Evolutionary conservation across 345 rosid genomes (phyloP), one percentile per base, ranked within the genome.

Genomic region (Hibiscus mutabilis): DNA sequence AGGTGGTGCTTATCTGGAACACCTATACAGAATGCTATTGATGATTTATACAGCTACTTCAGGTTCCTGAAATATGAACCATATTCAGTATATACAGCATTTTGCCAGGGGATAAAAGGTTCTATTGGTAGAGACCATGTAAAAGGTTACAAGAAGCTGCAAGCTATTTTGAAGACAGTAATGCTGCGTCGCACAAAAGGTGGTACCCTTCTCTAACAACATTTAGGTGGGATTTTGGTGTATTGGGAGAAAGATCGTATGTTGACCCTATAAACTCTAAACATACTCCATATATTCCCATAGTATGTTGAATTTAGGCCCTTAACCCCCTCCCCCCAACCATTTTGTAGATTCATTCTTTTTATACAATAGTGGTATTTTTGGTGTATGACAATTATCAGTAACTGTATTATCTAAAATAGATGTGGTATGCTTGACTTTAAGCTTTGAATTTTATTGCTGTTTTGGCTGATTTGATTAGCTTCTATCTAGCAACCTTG

Each of bases 1-100:
- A 88, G 98, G 71, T 94, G 98, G 98, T 94, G 98, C 85, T 84
- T 94, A 80, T 94, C 98, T 74, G 98, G 98, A 77, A 94, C 98
- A 70, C 98, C 98, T 11, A 91, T 94, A 73, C 98, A 94, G 73
- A 94, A 94, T 79, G 19, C 95, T 27, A 81, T 94, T 63, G 97
- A 91, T 82, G 98, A 94, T 86, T 77, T 94, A 66, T 94, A 88
- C 74, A 94, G 98, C 86, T 94, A 94, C 81, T 94, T 94, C 81
- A 87, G 97, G 83, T 94, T 94, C 84, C 86, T 94, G 58, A 91
- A 75, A 81, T 90, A 91, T 67, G 97, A 87, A 60, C 98, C 98
- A 2, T 94, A 94, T 73, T 84, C 83, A 59, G 74, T 42, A 49
- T 94, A 89, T 75, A 91, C 87, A 73, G 76, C 87, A 27, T 94